Percentiles rank a stretch among this genome's conserved stretches.
Conservation (phyloP, 139 green algal genomes). For the Coelastrella sp. region DNA sequence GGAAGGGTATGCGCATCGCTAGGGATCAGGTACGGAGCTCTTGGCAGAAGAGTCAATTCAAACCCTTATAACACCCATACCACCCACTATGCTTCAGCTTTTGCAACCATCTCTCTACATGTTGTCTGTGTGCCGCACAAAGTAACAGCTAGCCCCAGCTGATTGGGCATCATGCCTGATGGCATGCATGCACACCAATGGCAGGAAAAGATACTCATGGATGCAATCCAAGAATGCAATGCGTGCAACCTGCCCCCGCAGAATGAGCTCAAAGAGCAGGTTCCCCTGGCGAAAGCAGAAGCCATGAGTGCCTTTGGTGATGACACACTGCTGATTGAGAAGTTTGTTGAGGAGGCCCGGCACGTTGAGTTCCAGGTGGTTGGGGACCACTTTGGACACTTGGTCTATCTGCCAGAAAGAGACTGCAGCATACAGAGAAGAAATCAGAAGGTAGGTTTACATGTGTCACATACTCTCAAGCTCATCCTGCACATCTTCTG, state of each 20-base stretch:
- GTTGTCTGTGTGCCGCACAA: too few species aligned
- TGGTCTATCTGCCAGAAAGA: constrained; percentile 85
- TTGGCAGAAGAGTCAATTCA: too few species aligned
- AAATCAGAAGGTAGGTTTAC: constrained; percentile 78
- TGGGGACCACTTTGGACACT: constrained; percentile 75
- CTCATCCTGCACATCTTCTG: too few species aligned
- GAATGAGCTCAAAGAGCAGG: constrained; percentile 39
- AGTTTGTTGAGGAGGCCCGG: constrained; percentile 77
- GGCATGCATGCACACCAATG: too few species aligned
- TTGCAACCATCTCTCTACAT: too few species aligned
- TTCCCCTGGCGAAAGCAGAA: constrained; percentile 75
- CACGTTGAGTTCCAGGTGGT: constrained; percentile 91
- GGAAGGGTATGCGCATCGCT: constrained; percentile 93
- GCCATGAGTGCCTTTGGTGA: constrained; percentile 81
- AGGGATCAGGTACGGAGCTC: constrained; percentile 35
- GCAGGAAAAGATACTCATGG: too few species aligned
- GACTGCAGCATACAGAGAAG: constrained; percentile 89
- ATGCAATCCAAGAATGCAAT: too few species aligned
- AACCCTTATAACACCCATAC: too few species aligned
- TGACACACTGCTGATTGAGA: constrained; percentile 86
- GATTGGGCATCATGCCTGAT: too few species aligned
- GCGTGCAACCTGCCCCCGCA: background rate
- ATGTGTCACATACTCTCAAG: too few species aligned
- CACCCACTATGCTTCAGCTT: too few species aligned
- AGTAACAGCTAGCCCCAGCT: too few species aligned